Conservation (phyloP, 2,329 filamentous ascomycete genomes). For the Colletotrichum tropicicola region DNA sequence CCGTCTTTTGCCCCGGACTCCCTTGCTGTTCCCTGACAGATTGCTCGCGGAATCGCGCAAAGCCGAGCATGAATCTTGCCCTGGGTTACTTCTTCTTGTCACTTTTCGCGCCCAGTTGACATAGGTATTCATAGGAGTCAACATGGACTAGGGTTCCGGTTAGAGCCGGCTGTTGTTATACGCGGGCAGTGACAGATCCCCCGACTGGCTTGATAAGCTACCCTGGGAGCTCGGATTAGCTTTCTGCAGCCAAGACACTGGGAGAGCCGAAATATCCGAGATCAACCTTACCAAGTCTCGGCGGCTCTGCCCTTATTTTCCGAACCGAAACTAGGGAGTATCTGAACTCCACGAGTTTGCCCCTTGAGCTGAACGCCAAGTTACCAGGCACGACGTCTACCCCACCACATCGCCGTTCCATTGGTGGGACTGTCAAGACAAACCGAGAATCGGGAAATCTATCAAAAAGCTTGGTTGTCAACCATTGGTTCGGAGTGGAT, state of each 20-base stretch:
- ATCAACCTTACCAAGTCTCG: no score
- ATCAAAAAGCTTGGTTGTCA: not conserved
- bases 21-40: no score
- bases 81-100: no score
- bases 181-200: no score
- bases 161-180: no score
- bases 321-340: not conserved
- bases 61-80: no score
- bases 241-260: not conserved
- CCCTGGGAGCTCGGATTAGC: not conserved
- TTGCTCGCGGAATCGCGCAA: no score
- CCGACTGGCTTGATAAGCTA: not conserved
- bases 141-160: no score
- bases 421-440: not conserved
- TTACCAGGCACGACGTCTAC: not conserved
- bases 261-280: not conserved
- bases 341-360: not conserved
- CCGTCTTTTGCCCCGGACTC: no score
- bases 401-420: not conserved
- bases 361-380: not conserved
- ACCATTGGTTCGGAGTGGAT: not conserved
- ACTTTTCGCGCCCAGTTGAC: no score
- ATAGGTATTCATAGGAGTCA: no score
- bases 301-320: not conserved
- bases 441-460: not conserved